These are phyloP conservation scores for Suhomyces prunicola DNA, from an alignment of 805 yeast genomes.

Conservation along the genomic window DNA sequence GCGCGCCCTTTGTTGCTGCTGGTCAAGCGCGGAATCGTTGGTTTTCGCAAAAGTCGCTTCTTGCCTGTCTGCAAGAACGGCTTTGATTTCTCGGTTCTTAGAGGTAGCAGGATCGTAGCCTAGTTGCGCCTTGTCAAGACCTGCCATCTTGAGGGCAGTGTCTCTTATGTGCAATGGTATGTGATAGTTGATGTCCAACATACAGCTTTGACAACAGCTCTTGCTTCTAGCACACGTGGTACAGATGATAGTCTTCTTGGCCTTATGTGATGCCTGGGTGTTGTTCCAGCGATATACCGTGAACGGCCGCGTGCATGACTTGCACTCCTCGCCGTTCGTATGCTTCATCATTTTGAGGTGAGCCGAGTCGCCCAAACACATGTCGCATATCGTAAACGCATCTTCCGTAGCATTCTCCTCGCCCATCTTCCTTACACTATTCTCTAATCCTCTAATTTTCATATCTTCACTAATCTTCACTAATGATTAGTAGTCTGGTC, in stretches of 20 bases:
- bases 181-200: conserved; percentile 76
- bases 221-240: conserved; percentile 72
- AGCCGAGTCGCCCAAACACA: conserved; percentile 66
- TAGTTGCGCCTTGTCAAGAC: conserved; percentile 22
- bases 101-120: conserved; percentile 17
- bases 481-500: neutral
- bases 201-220: conserved; percentile 86
- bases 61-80: conserved; percentile 45
- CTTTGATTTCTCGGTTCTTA: conserved; percentile 34
- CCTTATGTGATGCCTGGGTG: conserved; percentile 37
- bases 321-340: conserved; percentile 74
- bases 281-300: conserved; percentile 76
- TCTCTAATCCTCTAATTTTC: neutral
- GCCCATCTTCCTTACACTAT: neutral
- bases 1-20: conserved; percentile 36
- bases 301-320: conserved; percentile 80
- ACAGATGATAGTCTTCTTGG: conserved; percentile 70
- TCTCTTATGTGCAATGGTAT: conserved; percentile 80
- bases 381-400: conserved; percentile 61
- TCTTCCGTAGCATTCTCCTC: conserved; percentile 5
- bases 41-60: conserved; percentile 44
- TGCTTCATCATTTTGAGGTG: conserved; percentile 72
- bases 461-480: neutral
- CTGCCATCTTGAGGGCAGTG: conserved; percentile 72
- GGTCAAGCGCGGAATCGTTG: conserved; percentile 7